Base-by-base conservation (phyloP, 345 rosid genomes). In the Eucalyptus erythrocorys region DNA sequence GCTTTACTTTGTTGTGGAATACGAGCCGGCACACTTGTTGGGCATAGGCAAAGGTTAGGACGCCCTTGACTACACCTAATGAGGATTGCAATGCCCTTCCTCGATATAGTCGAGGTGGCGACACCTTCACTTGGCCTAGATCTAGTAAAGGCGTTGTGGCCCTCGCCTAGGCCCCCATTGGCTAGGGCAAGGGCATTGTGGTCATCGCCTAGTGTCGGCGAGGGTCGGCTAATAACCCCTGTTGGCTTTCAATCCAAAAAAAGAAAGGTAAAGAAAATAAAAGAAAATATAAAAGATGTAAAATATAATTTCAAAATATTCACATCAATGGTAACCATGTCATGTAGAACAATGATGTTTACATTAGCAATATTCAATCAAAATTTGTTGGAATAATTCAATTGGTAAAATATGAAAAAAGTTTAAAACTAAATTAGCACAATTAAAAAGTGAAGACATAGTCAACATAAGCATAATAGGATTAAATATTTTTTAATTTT, bases 21-120 rank as follows among this genome's bases (percentile, higher is more conserved):
- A 51, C 2, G 4, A 6, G 3, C 13, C 0, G 0, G 12, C 61
- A 24, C 0, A 4, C 57, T 51, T 51, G 2, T 0, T 51, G 1
- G 57, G 24, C 57, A 51, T 21, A 51, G 57, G 10, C 57, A 51
- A 45, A 51, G 55, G 57, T 5, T 51, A 0, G 57, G 26, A 51
- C 1, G 3, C 30, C 61, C 13, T 55, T 55, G 30, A 24, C 61
- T 24, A 55, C 11, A 24, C 27, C 61, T 55, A 55, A 13, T 0
- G 1, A 55, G 61, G 3, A 55, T 55, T 10, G 61, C 3, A 0
- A 55, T 22, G 61, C 61, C 5, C 59, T 55, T 12, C 59, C 59
- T 10, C 1, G 5, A 55, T 55, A 8, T 55, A 55, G 27, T 1
- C 5, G 2, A 55, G 59, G 27, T 1, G 5, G 1, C 3, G 0